A percentile compares a stretch with the other conserved stretches of the same genome.
Evolutionary conservation across 2,329 filamentous ascomycete species (phyloP).

Genomic region (Sphaceloma murrayae): DNA sequence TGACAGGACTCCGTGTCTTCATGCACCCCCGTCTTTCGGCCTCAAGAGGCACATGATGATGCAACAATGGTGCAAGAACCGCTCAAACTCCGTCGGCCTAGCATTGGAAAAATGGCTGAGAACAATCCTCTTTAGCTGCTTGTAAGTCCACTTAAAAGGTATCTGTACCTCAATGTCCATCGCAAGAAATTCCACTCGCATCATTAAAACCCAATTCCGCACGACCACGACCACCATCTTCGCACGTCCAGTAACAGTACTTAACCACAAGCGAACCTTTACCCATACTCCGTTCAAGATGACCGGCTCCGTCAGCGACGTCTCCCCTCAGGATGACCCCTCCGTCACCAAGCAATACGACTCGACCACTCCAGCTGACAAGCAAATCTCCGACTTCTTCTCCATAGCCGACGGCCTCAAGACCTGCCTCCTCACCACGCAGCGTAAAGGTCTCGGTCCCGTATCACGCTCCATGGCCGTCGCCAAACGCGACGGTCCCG

Average conservation of each 20-base stretch:
- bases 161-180: constrained; percentile 11
- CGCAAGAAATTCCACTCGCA: constrained; percentile 2
- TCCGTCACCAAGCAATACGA: constrained; percentile 43
- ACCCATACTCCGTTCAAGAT: constrained; percentile 30
- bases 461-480: constrained; percentile 42
- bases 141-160: background rate
- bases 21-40: constrained; percentile 6
- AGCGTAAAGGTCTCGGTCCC: constrained; percentile 35
- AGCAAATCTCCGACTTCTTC: constrained; percentile 42
- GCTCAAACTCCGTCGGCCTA: background rate
- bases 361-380: constrained; percentile 33
- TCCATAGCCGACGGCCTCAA: constrained; percentile 38
- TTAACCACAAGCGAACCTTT: background rate
- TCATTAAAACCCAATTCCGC: no score
- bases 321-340: constrained; percentile 38
- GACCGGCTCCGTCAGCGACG: constrained; percentile 37
- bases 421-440: constrained; percentile 36
- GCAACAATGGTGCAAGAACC: constrained; percentile 13
- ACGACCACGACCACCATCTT: no score
- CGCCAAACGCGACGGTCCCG: constrained; percentile 47
- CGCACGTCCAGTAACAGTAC: background rate
- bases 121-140: background rate
- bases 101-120: background rate
- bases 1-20: constrained; percentile 2
- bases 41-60: constrained; percentile 9